These are phyloP conservation scores for Triticum timopheevii DNA, from an alignment of 176 grass and related monocot genomes.

Conservation along the genomic window DNA sequence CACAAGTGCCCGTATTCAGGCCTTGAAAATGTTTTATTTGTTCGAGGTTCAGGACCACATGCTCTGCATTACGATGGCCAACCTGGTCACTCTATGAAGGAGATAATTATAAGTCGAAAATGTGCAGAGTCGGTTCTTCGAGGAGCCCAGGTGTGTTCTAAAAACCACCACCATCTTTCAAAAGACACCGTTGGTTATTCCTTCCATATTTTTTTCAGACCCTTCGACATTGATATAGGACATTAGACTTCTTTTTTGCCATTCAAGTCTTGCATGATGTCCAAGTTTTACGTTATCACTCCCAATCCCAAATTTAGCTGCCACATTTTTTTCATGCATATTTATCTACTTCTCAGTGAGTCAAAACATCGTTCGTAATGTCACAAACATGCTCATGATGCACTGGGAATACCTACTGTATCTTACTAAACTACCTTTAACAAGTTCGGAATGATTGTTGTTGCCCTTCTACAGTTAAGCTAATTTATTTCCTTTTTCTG, in stretches of 20 bases:
- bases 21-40: conserved; percentile 77
- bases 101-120: conserved; percentile 94
- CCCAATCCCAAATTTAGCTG: not conserved
- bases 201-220: not conserved
- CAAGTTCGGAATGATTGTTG: conserved; percentile 1
- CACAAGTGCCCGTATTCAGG: conserved; percentile 57
- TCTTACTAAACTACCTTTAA: not conserved
- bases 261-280: not conserved
- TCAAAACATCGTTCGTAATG: not conserved
- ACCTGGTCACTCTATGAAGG: conserved; percentile 55
- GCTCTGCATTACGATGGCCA: conserved; percentile 37
- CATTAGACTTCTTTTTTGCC: not conserved
- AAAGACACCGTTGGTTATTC: not conserved
- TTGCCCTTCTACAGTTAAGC: not conserved
- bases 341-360: not conserved
- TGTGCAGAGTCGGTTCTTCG: conserved; percentile 96
- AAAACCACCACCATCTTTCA: not conserved
- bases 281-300: not conserved
- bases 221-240: not conserved
- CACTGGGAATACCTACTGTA: not conserved
- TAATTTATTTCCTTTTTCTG: conserved; percentile 12
- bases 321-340: conserved; percentile 10
- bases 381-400: not conserved
- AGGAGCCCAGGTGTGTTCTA: conserved; percentile 77
- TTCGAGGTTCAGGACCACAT: conserved; percentile 88